A percentile compares a stretch with the other conserved stretches of the same genome.
phyloP scores from a whole-genome alignment of 305 asterid species.

The Solanum hybrid region DNA sequence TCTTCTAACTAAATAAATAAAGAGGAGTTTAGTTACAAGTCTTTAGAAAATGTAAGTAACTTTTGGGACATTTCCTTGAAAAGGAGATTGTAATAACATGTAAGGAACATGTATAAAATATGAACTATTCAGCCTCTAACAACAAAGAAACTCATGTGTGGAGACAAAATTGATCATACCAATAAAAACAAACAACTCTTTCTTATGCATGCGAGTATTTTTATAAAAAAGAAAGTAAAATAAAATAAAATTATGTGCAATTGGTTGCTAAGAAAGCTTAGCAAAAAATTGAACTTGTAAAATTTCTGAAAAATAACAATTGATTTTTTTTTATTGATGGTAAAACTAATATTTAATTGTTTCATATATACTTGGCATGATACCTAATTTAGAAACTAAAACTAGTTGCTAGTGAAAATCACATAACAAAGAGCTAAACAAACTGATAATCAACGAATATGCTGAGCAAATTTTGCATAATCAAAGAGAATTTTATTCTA shows the following conservation, averaged over 20 bases:
- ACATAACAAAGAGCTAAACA: not conserved
- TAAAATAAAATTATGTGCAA: not conserved
- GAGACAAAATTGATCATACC: not conserved
- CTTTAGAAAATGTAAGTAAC: not conserved
- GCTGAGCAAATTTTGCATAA: not conserved
- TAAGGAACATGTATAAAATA: too few species aligned
- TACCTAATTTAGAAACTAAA: not conserved
- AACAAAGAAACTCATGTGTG: not conserved
- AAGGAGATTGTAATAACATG: too few species aligned
- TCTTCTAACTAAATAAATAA: too few species aligned
- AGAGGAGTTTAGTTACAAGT: not conserved
- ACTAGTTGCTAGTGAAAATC: not conserved
- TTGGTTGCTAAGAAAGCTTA: not conserved
- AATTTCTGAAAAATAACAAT: not conserved
- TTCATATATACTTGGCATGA: not conserved
- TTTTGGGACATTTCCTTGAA: not conserved
- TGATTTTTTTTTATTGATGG: not conserved
- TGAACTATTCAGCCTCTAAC: not conserved
- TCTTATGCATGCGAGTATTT: not conserved
- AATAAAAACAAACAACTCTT: not conserved
- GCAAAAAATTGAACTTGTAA: not conserved
- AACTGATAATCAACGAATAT: not conserved
- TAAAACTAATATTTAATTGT: too few species aligned
- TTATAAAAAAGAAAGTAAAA: too few species aligned
- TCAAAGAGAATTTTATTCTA: not conserved